These are phyloP conservation scores for Solanum dulcamara DNA, from an alignment of 257 asterid genomes.

Conservation along the genomic window DNA sequence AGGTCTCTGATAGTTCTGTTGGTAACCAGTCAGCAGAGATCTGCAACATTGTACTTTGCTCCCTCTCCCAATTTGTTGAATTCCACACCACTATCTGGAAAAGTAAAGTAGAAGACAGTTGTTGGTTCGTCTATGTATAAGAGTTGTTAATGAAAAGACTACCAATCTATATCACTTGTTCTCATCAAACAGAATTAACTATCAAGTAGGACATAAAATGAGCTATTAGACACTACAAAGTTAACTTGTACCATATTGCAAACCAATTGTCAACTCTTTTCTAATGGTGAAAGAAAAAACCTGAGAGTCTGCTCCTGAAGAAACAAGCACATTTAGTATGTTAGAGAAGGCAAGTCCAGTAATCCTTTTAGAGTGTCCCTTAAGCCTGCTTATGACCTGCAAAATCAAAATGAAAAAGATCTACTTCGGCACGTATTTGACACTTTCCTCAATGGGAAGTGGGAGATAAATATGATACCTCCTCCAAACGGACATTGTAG, in stretches of 20 bases:
- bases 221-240: background rate
- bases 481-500: constrained; percentile 42
- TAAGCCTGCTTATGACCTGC: constrained; percentile 44
- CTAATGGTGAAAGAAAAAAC: constrained; percentile 12
- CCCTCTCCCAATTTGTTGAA: constrained; percentile 44
- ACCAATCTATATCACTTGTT: background rate
- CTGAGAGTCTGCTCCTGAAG: constrained; percentile 58
- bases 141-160: background rate
- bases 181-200: background rate
- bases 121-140: background rate
- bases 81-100: constrained; percentile 62
- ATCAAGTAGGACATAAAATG: background rate
- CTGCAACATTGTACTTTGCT: constrained; percentile 36
- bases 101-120: background rate
- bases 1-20: constrained; percentile 38
- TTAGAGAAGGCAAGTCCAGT: constrained; percentile 56
- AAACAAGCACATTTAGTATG: constrained; percentile 30
- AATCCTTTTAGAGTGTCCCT: constrained; percentile 50
- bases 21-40: constrained; percentile 40
- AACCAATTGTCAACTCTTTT: background rate
- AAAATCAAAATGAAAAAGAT: background rate
- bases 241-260: background rate
- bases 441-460: background rate
- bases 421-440: background rate
- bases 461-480: constrained; percentile 19